Evolutionary conservation across 2,329 filamentous ascomycete genomes (phyloP).

Genomic region (Pezicula radicicola): DNA sequence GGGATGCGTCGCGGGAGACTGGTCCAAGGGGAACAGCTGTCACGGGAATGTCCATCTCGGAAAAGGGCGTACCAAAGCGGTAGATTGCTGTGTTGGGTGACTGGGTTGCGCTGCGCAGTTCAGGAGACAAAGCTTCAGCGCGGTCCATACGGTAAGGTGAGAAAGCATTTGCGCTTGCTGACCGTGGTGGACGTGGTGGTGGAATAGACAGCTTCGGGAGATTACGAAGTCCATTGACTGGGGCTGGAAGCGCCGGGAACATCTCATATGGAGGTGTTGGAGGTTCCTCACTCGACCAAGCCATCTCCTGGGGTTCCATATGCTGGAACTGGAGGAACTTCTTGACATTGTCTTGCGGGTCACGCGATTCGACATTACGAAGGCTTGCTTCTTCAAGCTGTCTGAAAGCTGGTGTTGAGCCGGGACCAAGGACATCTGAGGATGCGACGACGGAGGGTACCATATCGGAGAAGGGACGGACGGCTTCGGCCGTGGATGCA

Average conservation of each 20-base stretch:
- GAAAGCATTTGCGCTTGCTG: slow-evolving; percentile 33
- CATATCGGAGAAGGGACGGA: slow-evolving; percentile 69
- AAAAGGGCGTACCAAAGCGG: slow-evolving; percentile 81
- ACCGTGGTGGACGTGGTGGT: slow-evolving; percentile 26
- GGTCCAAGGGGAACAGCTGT: slow-evolving; percentile 70
- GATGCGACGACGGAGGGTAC: slow-evolving; percentile 85
- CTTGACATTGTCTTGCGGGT: slow-evolving; percentile 89
- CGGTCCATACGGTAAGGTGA: slow-evolving; percentile 51
- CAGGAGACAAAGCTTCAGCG: slow-evolving; percentile 48
- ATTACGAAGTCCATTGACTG: slow-evolving; percentile 52
- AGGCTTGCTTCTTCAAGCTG: slow-evolving; percentile 74
- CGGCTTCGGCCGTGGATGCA: slow-evolving; percentile 57
- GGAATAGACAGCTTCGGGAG: slow-evolving; percentile 64
- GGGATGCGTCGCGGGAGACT: slow-evolving; percentile 74
- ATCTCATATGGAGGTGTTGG: slow-evolving; percentile 69
- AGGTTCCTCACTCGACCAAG: slow-evolving; percentile 52
- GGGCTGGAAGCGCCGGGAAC: slow-evolving; percentile 40
- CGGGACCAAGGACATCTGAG: slow-evolving; percentile 81
- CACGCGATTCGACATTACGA: slow-evolving; percentile 64
- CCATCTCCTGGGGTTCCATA: slow-evolving; percentile 39
- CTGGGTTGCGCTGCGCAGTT: slow-evolving; percentile 44
- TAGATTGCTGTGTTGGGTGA: slow-evolving; percentile 62
- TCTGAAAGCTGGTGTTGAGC: slow-evolving; percentile 58
- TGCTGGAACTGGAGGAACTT: slow-evolving; percentile 89
- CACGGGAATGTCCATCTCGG: slow-evolving; percentile 84